A percentile compares a stretch with the other conserved stretches of the same genome.
phyloP scores from a whole-genome alignment of 331 rosid genomes.

The Acacia pycnantha region DNA sequence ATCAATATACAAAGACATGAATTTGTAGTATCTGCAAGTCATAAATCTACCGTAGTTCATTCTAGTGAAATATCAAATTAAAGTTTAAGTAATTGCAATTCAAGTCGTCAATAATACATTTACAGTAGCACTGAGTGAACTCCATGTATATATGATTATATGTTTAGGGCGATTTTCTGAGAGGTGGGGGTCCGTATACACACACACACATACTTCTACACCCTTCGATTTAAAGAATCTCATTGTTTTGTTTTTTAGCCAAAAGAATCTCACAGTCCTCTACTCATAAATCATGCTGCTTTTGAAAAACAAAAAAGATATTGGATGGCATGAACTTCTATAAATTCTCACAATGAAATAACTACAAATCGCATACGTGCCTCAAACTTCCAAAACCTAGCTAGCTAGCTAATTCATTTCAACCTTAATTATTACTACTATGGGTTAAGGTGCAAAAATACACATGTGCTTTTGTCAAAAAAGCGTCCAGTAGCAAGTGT shows the following conservation, averaged over 20 bases:
- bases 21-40: not conserved
- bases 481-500: too few species aligned
- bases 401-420: not conserved
- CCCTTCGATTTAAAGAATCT: slow-evolving; percentile 24
- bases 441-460: too few species aligned
- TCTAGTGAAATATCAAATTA: not conserved
- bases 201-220: not conserved
- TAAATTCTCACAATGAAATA: not conserved
- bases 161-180: not conserved
- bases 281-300: not conserved
- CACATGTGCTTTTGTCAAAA: too few species aligned
- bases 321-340: not conserved
- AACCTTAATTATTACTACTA: not conserved
- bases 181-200: not conserved
- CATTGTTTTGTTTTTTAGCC: not conserved
- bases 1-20: not conserved
- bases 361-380: not conserved
- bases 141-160: not conserved
- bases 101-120: not conserved
- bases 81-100: not conserved
- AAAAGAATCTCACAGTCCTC: not conserved
- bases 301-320: not conserved
- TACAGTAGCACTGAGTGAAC: not conserved
- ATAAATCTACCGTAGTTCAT: not conserved
- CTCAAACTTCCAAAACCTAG: not conserved